Evolutionary conservation across 495 filamentous ascomycete genomes (phyloP).

Genomic region (Amorphotheca resinae): DNA sequence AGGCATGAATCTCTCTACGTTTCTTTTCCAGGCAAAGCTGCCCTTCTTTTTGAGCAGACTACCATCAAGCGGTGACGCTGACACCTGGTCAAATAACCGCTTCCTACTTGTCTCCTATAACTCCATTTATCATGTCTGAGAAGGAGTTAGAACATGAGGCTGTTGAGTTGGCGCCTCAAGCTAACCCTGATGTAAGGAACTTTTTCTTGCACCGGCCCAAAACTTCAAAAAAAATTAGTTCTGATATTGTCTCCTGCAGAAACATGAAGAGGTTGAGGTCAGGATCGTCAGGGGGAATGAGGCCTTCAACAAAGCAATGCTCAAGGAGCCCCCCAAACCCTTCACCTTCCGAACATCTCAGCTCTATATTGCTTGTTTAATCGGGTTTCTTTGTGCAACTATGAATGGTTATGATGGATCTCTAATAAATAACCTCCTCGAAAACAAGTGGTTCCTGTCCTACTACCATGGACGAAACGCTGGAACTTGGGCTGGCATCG

Average conservation of each 20-base stretch:
- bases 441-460: conserved; percentile 19
- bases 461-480: conserved; percentile 21
- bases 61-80: not conserved
- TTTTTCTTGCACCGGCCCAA: not conserved
- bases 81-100: not conserved
- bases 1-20: conserved; percentile 1
- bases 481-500: conserved; percentile 35
- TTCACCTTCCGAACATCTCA: conserved; percentile 26
- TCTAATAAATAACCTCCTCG: conserved; percentile 27
- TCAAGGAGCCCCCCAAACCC: conserved; percentile 25
- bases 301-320: conserved; percentile 26
- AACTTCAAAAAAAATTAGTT: not conserved
- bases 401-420: conserved; percentile 49
- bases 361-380: conserved; percentile 27
- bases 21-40: not conserved
- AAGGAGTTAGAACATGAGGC: not conserved
- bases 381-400: conserved; percentile 31
- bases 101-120: not conserved
- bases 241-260: conserved; percentile 8
- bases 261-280: conserved; percentile 20
- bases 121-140: not conserved
- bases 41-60: not conserved
- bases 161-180: not conserved
- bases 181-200: not conserved
- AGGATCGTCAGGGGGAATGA: conserved; percentile 24